Evolutionary conservation across 805 yeast species (phyloP).

Genomic region (Blastobotrys americana): DNA sequence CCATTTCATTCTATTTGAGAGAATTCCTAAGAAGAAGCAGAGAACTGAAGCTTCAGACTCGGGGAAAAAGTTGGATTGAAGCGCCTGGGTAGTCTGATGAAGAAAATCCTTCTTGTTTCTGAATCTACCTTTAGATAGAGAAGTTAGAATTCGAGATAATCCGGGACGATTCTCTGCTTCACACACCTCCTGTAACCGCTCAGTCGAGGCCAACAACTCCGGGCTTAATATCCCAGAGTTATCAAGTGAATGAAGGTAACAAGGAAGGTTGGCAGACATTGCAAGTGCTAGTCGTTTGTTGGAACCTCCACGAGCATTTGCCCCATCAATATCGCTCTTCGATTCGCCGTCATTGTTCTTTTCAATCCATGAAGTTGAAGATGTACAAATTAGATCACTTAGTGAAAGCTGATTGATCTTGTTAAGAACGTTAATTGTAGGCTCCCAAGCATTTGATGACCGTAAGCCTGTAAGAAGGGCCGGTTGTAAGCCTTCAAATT

Average conservation of each 20-base stretch:
- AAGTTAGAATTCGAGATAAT: constrained; percentile 64
- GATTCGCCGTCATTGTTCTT: too few species aligned
- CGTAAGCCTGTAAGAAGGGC: constrained; percentile 75
- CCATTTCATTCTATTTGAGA: constrained; percentile 73
- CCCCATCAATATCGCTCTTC: too few species aligned
- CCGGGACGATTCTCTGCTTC: constrained; percentile 47
- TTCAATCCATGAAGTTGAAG: constrained; percentile 39
- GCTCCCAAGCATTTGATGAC: constrained; percentile 72
- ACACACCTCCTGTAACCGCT: constrained; percentile 55
- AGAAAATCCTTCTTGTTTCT: constrained; percentile 87
- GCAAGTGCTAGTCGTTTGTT: constrained; percentile 64
- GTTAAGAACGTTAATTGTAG: constrained; percentile 66
- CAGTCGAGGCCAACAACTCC: constrained; percentile 48
- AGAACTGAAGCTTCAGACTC: constrained; percentile 65
- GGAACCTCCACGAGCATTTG: too few species aligned
- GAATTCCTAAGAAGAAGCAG: constrained; percentile 66
- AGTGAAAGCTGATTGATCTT: constrained; percentile 58
- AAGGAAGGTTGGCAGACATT: constrained; percentile 70
- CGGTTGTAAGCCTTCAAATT: constrained; percentile 80
- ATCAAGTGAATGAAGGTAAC: constrained; percentile 77
- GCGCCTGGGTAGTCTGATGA: constrained; percentile 66
- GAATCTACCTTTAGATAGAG: constrained; percentile 71
- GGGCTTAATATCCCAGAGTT: constrained; percentile 17
- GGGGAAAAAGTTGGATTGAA: constrained; percentile 65
- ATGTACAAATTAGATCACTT: constrained; percentile 52